phyloP scores from a whole-genome alignment of 1,284 basidiomycete species.

The Fomitopsis palustris region DNA sequence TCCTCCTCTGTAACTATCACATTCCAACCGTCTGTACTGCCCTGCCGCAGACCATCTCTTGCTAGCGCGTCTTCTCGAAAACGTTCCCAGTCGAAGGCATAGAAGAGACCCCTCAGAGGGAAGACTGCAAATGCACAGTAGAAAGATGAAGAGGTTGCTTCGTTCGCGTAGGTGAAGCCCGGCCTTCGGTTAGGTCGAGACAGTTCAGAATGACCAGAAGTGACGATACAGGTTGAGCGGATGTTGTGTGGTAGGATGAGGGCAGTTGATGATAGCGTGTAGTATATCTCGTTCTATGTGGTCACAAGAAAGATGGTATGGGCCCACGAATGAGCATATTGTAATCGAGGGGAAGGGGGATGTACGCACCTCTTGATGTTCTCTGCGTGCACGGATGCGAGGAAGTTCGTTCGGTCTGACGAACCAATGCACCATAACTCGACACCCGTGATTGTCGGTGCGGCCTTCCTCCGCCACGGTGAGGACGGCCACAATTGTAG shows the following conservation, averaged over 20 bases:
- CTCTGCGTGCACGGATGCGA: conserved; percentile 49
- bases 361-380: conserved; percentile 48
- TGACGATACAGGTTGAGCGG: conserved; percentile 48
- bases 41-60: conserved; percentile 1
- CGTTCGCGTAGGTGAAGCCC: neutral
- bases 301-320: neutral
- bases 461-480: conserved; percentile 35
- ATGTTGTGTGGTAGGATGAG: conserved; percentile 49
- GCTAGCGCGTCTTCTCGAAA: conserved; percentile 40
- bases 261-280: conserved; percentile 46
- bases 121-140: conserved; percentile 59
- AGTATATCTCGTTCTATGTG: conserved; percentile 67
- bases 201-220: conserved; percentile 14
- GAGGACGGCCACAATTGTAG: conserved; percentile 66
- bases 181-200: neutral
- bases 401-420: conserved; percentile 59
- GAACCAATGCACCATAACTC: conserved; percentile 70
- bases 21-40: neutral
- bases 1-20: neutral
- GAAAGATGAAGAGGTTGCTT: conserved; percentile 23
- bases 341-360: neutral
- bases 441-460: conserved; percentile 33
- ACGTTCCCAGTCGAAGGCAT: conserved; percentile 53
- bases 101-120: conserved; percentile 57
- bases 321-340: neutral